Evolutionary conservation across 495 filamentous ascomycete genomes (phyloP).

Genomic region (Choiromyces venosus): DNA sequence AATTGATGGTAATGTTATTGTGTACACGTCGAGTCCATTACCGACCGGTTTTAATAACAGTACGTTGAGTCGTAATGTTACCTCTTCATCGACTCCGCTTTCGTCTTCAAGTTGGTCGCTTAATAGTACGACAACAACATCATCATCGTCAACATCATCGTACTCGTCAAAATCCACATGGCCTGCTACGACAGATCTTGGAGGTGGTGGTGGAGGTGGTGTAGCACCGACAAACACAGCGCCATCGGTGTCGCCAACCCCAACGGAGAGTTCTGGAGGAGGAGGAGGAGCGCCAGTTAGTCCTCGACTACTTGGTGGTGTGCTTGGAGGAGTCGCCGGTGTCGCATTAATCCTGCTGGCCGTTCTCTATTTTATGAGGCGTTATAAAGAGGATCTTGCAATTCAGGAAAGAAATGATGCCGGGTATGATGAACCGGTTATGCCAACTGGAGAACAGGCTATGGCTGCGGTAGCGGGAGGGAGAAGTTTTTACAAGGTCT

Average conservation of each 20-base stretch:
- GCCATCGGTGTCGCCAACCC: constrained; percentile 10
- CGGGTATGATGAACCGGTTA: constrained; percentile 39
- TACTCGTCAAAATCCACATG: constrained; percentile 9
- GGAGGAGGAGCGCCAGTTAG: constrained; percentile 28
- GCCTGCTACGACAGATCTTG: constrained; percentile 14
- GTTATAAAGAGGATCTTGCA: constrained; percentile 23
- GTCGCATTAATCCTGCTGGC: constrained; percentile 38
- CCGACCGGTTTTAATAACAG: constrained; percentile 13
- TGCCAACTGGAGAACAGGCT: constrained; percentile 5
- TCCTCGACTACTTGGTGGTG: constrained; percentile 35
- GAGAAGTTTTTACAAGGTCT: constrained; percentile 36
- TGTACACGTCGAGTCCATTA: constrained; percentile 17
- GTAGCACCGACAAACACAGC: constrained; percentile 16
- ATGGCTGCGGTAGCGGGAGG: constrained; percentile 33
- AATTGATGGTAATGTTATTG: constrained; percentile 28
- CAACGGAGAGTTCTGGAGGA: constrained; percentile 9
- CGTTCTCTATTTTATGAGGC: constrained; percentile 33
- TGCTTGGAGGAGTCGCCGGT: constrained; percentile 41
- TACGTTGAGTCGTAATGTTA: constrained; percentile 15
- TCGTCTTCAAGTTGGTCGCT: constrained; percentile 11
- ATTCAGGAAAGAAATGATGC: constrained; percentile 34
- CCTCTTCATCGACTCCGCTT: constrained; percentile 11
- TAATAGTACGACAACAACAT: constrained; percentile 21
- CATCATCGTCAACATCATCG: constrained; percentile 1
- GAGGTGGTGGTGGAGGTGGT: constrained; percentile 20